These are phyloP conservation scores for Dendrocalamus latiflorus DNA, from an alignment of 202 grass and related monocot species.

Conservation along the genomic window DNA sequence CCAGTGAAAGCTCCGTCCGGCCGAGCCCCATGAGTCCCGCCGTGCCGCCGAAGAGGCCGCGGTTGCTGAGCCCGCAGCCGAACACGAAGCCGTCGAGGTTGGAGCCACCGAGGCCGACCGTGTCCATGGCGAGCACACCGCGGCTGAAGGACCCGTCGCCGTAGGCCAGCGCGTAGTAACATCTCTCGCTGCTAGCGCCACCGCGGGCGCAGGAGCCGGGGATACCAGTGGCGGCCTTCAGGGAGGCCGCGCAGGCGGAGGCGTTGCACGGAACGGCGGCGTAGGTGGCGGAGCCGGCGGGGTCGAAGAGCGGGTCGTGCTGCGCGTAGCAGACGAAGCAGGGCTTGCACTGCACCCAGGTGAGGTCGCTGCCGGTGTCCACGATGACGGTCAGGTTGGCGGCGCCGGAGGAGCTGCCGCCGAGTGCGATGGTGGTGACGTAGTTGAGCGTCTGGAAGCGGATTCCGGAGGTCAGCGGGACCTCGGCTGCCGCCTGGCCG, in stretches of 20 bases:
- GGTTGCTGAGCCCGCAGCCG: constrained; percentile 82
- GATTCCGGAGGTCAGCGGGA: constrained; percentile 63
- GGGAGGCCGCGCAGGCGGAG: constrained; percentile 50
- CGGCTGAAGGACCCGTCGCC: constrained; percentile 81
- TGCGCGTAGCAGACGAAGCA: constrained; percentile 66
- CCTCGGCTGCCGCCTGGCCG: constrained; percentile 6
- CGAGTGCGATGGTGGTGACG: constrained; percentile 56
- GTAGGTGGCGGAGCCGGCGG: constrained; percentile 56
- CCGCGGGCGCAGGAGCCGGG: constrained; percentile 43
- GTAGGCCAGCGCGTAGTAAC: constrained; percentile 68
- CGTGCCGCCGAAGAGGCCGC: constrained; percentile 74
- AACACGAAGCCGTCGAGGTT: constrained; percentile 56
- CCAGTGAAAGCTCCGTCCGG: constrained; percentile 61
- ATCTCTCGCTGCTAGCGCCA: constrained; percentile 12
- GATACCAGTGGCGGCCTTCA: constrained; percentile 57
- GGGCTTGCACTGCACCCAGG: constrained; percentile 90
- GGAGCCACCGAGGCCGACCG: constrained; percentile 39
- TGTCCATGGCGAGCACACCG: constrained; percentile 71
- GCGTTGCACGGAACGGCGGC: constrained; percentile 63
- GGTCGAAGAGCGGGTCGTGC: constrained; percentile 67
- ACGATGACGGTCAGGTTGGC: constrained; percentile 65
- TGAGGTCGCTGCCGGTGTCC: constrained; percentile 94
- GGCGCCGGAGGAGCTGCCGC: background rate
- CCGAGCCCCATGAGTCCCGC: constrained; percentile 83
- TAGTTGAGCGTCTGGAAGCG: constrained; percentile 81